These are phyloP conservation scores for Talaromyces sp. DNA, from an alignment of 2,329 filamentous ascomycete genomes.

Conservation along the genomic window DNA sequence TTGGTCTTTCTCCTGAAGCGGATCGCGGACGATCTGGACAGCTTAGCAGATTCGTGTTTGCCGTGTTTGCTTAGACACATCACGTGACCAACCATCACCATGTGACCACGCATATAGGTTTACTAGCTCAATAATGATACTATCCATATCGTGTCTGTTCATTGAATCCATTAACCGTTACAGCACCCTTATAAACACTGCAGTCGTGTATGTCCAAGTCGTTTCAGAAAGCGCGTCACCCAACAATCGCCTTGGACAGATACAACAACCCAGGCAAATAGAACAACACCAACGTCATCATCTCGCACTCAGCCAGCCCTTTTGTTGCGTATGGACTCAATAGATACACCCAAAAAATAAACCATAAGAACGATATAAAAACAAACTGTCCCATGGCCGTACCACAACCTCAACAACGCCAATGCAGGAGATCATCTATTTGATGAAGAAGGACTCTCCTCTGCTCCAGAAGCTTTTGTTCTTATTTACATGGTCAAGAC, in stretches of 20 bases:
- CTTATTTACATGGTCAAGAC: conserved; percentile 60
- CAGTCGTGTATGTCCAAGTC: background rate
- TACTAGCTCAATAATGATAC: background rate
- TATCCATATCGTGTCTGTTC: background rate
- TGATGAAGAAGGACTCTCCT: conserved; percentile 60
- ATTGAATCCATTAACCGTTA: background rate
- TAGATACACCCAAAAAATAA: background rate
- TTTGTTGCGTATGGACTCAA: background rate
- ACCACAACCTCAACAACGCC: conserved; percentile 1
- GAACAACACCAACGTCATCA: background rate
- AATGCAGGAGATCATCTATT: conserved; percentile 30
- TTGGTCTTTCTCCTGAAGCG: conserved; percentile 11
- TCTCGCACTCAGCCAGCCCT: background rate
- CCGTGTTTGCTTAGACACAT: conserved; percentile 2
- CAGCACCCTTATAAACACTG: background rate
- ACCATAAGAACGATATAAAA: background rate
- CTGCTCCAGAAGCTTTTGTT: conserved; percentile 53
- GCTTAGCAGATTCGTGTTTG: conserved; percentile 10
- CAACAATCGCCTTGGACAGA: background rate
- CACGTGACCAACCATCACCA: background rate
- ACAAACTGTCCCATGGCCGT: background rate
- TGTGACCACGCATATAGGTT: no score
- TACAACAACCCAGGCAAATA: background rate
- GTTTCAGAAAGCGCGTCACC: background rate
- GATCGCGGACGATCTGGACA: conserved; percentile 8